Percentiles rank a stretch among this genome's conserved stretches.
These are phyloP conservation scores for Laburnicola sp. DNA, from an alignment of 2,329 filamentous ascomycete genomes.

Conservation along the genomic window DNA sequence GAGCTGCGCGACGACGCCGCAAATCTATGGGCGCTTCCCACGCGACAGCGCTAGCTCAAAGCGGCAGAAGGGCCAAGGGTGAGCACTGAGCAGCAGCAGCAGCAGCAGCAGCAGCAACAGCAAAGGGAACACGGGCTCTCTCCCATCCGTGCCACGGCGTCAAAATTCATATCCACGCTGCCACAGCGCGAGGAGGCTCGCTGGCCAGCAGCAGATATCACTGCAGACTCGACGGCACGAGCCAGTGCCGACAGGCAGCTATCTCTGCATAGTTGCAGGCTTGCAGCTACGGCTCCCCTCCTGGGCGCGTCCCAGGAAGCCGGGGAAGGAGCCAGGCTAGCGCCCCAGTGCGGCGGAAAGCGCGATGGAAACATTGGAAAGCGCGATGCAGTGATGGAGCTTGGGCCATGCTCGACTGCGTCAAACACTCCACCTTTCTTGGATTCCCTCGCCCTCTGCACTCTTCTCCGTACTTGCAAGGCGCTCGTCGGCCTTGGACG, in stretches of 20 bases:
- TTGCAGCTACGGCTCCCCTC: neutral
- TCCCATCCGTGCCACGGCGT: neutral
- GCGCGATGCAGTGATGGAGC: conserved; percentile 14
- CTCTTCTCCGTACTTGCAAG: conserved; percentile 8
- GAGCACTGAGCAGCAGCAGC: neutral
- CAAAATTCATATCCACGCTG: neutral
- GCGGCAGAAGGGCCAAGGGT: conserved; percentile 11
- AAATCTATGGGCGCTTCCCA: conserved; percentile 13
- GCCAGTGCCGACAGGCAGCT: too few relatives aligned
- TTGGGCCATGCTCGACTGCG: conserved; percentile 23
- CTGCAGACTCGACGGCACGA: neutral
- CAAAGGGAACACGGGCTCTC: conserved; percentile 1
- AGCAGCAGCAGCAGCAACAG: neutral
- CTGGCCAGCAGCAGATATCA: neutral
- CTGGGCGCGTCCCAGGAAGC: neutral
- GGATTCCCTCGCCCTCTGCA: conserved; percentile 5
- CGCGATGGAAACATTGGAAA: conserved; percentile 3
- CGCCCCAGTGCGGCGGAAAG: conserved; percentile 16
- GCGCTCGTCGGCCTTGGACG: conserved; percentile 10
- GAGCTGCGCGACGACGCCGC: conserved; percentile 6
- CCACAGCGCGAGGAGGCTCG: neutral
- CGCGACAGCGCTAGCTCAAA: conserved; percentile 12
- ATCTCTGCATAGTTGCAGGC: too few relatives aligned
- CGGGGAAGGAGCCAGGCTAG: conserved; percentile 14
- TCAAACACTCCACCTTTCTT: conserved; percentile 16